These are phyloP conservation scores for Alternaria tenuissima DNA, from an alignment of 2,329 filamentous ascomycete genomes.

Conservation along the genomic window DNA sequence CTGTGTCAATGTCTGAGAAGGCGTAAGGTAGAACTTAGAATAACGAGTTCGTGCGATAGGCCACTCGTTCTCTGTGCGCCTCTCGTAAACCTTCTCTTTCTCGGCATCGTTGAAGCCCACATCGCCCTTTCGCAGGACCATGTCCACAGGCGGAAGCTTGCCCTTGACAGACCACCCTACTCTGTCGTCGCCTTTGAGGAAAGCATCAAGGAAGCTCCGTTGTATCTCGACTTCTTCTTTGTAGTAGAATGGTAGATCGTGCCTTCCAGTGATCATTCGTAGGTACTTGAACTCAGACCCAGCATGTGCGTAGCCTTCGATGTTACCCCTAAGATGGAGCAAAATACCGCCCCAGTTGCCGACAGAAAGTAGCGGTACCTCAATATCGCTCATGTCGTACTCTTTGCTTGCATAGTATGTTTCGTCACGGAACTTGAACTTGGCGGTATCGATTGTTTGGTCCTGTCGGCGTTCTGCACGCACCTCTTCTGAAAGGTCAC, in stretches of 20 bases:
- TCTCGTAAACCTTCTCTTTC: conserved; percentile 64
- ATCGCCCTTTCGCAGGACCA: conserved; percentile 71
- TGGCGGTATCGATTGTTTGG: conserved; percentile 44
- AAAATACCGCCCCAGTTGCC: conserved; percentile 77
- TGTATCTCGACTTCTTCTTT: conserved; percentile 73
- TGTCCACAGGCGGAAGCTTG: conserved; percentile 66
- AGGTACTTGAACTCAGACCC: conserved; percentile 74
- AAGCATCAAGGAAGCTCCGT: conserved; percentile 72
- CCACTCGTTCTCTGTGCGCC: conserved; percentile 69
- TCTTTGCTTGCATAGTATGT: conserved; percentile 71
- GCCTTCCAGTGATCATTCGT: conserved; percentile 73
- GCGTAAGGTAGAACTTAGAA: conserved; percentile 67
- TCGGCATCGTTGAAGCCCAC: conserved; percentile 71
- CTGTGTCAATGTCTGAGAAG: conserved; percentile 54
- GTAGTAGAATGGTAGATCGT: conserved; percentile 78
- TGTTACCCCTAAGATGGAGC: conserved; percentile 73
- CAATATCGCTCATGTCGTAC: conserved; percentile 70
- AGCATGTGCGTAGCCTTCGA: conserved; percentile 70
- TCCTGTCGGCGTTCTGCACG: conserved; percentile 58
- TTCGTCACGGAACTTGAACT: conserved; percentile 67
- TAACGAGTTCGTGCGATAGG: conserved; percentile 72
- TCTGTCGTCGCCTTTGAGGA: conserved; percentile 72
- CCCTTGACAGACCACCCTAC: conserved; percentile 67
- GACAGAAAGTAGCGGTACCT: conserved; percentile 72
- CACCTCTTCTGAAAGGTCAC: conserved; percentile 63